Evolutionary conservation across 208 protist genomes (phyloP), one percentile per base, ranked within the genome.

Genomic region (Wallacemonas sp.): DNA sequence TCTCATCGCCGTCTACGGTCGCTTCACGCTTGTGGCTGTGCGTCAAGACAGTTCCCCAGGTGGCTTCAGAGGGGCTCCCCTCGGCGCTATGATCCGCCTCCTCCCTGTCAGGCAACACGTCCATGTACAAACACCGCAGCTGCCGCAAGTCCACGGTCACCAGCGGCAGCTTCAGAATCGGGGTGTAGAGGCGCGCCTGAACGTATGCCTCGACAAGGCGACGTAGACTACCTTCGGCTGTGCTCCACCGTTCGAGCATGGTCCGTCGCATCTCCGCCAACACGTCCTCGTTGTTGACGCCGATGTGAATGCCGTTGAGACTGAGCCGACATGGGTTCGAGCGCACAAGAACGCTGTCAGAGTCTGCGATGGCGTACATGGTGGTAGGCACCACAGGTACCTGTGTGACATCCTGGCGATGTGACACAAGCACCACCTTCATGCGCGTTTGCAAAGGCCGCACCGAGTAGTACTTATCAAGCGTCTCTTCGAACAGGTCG

Each of bases 201-300:
- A 96, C 71, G 12, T 91, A 22, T 0, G 83, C 50, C 58, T 93
- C 87, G 2, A 92, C 85, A 9, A 92, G 78, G 15, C 87, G 90
- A 15, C 87, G 84, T 34, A 96, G 83, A 48, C 79, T 89, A n/a
- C 87, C 87, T 27, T 89, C 73, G 13, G 77, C 77, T 13, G 79
- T 71, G 0, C 76, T 71, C 87, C 87, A 91, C 8, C 83, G 76
- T 73, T 96, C 87, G 32, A 88, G 70, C 87, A 92, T 92, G 17
- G 57, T 53, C 1, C 84, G 69, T 3, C 79, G 85, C 87, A 96
- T 91, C 4, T 73, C 66, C 5, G 74, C 74, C 1, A 93, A 69
- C 2, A 89, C 81, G 67, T 96, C 87, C 15, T 91, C 85, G 58
- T 86, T 92, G 68, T 81, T 92, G 22, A 96, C 81, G n/a, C 86